phyloP scores from a whole-genome alignment of 2,329 filamentous ascomycete genomes.

The Colletotrichum kahawae region DNA sequence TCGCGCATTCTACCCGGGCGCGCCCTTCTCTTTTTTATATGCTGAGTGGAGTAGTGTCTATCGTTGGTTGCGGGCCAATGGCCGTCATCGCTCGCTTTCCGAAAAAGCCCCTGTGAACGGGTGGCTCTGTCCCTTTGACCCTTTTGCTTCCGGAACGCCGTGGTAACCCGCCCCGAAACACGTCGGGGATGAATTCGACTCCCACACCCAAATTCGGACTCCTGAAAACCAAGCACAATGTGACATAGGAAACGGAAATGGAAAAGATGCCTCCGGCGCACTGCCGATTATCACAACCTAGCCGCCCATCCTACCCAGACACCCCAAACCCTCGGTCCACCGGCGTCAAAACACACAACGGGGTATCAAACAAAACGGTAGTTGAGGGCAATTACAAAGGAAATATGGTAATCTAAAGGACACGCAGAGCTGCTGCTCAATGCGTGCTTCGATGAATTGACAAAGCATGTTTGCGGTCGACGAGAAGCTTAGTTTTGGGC shows the following conservation, averaged over 20 bases:
- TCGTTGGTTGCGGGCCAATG: conserved; percentile 3
- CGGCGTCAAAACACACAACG: conserved; percentile 24
- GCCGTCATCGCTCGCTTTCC: conserved; percentile 22
- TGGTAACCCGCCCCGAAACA: background rate
- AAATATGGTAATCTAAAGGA: conserved; percentile 17
- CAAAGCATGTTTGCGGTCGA: background rate
- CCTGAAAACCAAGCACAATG: background rate
- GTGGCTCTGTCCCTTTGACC: conserved; percentile 7
- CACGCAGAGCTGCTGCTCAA: conserved; percentile 5
- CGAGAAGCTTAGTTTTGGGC: conserved; percentile 19
- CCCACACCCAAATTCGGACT: background rate
- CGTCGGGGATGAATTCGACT: background rate
- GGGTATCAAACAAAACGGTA: conserved; percentile 33
- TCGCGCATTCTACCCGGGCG: conserved; percentile 9
- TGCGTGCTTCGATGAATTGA: conserved; percentile 18
- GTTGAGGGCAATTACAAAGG: conserved; percentile 29
- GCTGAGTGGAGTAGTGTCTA: conserved; percentile 25
- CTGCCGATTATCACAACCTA: conserved; percentile 6
- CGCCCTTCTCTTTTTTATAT: conserved; percentile 20
- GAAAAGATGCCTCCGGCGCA: conserved; percentile 8
- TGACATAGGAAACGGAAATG: background rate
- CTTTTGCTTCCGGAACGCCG: conserved; percentile 20
- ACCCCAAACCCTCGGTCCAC: conserved; percentile 12
- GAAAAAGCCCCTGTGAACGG: background rate
- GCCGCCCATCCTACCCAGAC: conserved; percentile 20